A percentile compares a stretch with the other conserved stretches of the same genome.
Evolutionary conservation across 495 filamentous ascomycete genomes (phyloP).

Genomic region (Talaromyces trachyspermus): DNA sequence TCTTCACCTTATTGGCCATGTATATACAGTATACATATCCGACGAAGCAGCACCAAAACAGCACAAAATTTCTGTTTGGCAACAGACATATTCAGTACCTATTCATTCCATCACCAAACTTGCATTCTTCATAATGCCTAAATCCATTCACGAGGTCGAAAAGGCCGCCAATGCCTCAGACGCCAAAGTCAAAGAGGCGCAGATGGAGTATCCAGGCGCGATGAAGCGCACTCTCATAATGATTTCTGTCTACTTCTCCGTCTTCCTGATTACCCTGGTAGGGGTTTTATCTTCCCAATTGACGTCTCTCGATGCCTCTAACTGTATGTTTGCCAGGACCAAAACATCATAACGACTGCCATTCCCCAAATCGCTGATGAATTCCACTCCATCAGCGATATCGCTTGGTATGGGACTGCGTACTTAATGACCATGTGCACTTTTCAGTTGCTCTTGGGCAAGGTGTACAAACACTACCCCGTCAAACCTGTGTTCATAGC

Average conservation of each 20-base stretch:
- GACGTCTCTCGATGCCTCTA: not conserved
- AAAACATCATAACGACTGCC: slow-evolving; percentile 27
- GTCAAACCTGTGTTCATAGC: slow-evolving; percentile 64
- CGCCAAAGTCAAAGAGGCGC: not conserved
- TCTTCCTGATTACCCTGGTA: slow-evolving; percentile 6
- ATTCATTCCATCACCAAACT: no score
- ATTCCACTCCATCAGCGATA: slow-evolving; percentile 46
- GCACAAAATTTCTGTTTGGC: not conserved
- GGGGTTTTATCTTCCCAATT: not conserved
- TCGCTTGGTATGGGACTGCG: slow-evolving; percentile 56
- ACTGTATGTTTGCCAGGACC: slow-evolving; percentile 2
- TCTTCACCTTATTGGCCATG: not conserved
- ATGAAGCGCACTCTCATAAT: slow-evolving; percentile 1
- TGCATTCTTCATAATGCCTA: no score
- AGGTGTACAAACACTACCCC: slow-evolving; percentile 65
- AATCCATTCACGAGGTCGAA: not conserved
- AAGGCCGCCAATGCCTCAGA: not conserved
- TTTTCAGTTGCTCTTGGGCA: slow-evolving; percentile 57
- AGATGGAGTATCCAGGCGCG: not conserved
- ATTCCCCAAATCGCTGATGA: slow-evolving; percentile 45
- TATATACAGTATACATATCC: not conserved
- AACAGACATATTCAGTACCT: no score
- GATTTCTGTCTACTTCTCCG: not conserved
- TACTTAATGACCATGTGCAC: slow-evolving; percentile 51
- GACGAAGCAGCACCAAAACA: not conserved